A percentile compares a stretch with the other conserved stretches of the same genome.
phyloP scores from a whole-genome alignment of 1,139 yeast species.

The Protomyces gravidus region DNA sequence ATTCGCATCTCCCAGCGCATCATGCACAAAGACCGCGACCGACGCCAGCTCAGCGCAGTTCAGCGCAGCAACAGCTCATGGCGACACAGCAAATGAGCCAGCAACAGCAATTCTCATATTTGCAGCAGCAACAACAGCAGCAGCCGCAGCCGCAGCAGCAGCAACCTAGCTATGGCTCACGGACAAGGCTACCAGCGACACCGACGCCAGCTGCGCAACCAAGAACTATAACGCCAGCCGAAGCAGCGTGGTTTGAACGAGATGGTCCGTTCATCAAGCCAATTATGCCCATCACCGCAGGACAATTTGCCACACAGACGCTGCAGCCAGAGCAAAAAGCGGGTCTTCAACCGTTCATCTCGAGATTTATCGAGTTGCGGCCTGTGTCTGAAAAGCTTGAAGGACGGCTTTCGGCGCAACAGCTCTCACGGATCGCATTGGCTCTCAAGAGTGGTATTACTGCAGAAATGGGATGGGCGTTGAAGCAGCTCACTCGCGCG shows the following conservation, averaged over 20 bases:
- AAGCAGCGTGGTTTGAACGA: not conserved
- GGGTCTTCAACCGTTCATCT: constrained; percentile 4
- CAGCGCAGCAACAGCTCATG: constrained; percentile 2
- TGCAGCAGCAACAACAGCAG: constrained; percentile 21
- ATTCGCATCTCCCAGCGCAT: not conserved
- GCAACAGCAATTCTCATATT: too few species aligned
- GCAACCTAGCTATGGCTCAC: not conserved
- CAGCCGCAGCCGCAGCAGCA: constrained; percentile 35
- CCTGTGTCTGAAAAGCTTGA: constrained; percentile 1
- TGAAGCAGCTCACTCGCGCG: constrained; percentile 55
- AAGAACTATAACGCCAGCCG: not conserved
- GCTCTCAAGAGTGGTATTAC: constrained; percentile 58
- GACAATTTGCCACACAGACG: constrained; percentile 10
- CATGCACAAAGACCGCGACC: constrained; percentile 6
- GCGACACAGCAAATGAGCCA: not conserved
- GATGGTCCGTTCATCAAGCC: constrained; percentile 1
- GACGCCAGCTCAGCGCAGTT: constrained; percentile 9
- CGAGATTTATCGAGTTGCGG: constrained; percentile 10
- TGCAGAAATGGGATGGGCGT: constrained; percentile 63
- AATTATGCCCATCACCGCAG: constrained; percentile 17
- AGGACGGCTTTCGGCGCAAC: constrained; percentile 1
- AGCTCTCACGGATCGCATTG: constrained; percentile 53
- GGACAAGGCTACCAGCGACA: constrained; percentile 9
- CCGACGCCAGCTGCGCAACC: constrained; percentile 5
- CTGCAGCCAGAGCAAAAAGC: constrained; percentile 4